These are phyloP conservation scores for Arabis hirsuta DNA, from an alignment of 345 rosid species.

Conservation along the genomic window DNA sequence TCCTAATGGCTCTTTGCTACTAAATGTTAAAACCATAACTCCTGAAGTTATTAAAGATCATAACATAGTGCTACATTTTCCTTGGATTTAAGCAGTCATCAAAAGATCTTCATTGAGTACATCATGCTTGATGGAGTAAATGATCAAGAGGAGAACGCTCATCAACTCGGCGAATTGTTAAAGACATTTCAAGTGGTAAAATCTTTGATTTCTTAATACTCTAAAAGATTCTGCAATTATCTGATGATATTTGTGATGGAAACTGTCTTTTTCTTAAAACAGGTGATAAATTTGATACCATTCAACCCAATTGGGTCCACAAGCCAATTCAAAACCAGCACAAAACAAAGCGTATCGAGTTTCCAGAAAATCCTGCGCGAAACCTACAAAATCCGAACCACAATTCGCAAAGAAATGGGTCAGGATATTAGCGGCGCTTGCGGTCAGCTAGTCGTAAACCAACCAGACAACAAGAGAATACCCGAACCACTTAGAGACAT, in stretches of 20 bases:
- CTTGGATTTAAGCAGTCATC: constrained; percentile 55
- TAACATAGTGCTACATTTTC: constrained; percentile 18
- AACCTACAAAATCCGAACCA: constrained; percentile 74
- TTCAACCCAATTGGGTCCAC: constrained; percentile 81
- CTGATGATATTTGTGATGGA: constrained; percentile 17
- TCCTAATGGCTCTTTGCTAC: not conserved
- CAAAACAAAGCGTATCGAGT: constrained; percentile 56
- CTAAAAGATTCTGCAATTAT: not conserved
- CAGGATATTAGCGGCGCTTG: constrained; percentile 96
- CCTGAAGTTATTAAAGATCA: not conserved
- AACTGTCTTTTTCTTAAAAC: constrained; percentile 35
- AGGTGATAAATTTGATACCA: constrained; percentile 96
- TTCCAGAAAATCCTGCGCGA: constrained; percentile 89
- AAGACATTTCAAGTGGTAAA: constrained; percentile 90
- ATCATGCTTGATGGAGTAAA: constrained; percentile 96
- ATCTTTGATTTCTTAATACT: not conserved
- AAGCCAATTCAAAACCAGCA: constrained; percentile 71
- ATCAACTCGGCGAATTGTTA: constrained; percentile 75
- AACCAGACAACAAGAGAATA: constrained; percentile 52
- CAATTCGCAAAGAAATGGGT: constrained; percentile 87
- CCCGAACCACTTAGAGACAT: constrained; percentile 58
- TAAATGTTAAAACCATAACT: not conserved
- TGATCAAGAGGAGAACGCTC: constrained; percentile 86
- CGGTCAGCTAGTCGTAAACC: constrained; percentile 86
- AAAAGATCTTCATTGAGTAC: constrained; percentile 87